Evolutionary conservation across 1,139 yeast genomes (phyloP).

Genomic region (Saccharomycopsis crataegensis): DNA sequence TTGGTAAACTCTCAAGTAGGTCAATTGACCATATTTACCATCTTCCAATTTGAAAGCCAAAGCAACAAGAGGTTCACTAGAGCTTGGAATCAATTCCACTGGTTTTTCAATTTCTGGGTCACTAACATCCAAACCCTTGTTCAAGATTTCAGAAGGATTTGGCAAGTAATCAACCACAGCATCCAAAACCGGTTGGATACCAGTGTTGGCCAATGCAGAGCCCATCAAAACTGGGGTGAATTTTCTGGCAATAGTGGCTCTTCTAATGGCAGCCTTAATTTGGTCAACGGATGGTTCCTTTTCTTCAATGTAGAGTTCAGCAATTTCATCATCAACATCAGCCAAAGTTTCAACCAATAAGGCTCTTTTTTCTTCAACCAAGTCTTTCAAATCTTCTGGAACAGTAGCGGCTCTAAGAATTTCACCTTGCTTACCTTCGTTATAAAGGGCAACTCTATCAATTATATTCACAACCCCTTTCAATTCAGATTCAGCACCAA

Average conservation of each 20-base stretch:
- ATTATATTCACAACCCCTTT: conserved; percentile 89
- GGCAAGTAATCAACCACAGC: conserved; percentile 96
- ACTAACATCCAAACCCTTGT: conserved; percentile 73
- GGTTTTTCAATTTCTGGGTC: conserved; percentile 56
- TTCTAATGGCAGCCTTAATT: conserved; percentile 81
- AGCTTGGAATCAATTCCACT: conserved; percentile 67
- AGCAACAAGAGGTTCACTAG: conserved; percentile 81
- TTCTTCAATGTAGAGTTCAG: conserved; percentile 87
- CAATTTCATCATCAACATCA: conserved; percentile 95
- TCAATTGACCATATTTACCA: conserved; percentile 95
- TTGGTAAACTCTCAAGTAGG: conserved; percentile 94
- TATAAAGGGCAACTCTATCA: conserved; percentile 77
- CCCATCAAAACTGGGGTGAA: conserved; percentile 99
- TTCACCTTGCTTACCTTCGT: conserved; percentile 93
- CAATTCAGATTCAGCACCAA: conserved; percentile 81
- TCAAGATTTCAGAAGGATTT: conserved; percentile 85
- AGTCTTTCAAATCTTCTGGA: conserved; percentile 66
- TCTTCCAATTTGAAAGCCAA: conserved; percentile 97
- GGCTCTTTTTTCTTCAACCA: conserved; percentile 80
- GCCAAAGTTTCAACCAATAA: conserved; percentile 87
- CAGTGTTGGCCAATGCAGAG: conserved; percentile 92
- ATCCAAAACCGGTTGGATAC: conserved; percentile 90
- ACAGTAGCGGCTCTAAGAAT: conserved; percentile 49
- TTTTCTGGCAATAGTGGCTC: conserved; percentile 93
- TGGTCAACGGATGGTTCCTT: conserved; percentile 78